A percentile compares a stretch with the other conserved stretches of the same genome.
Evolutionary conservation across 805 yeast genomes (phyloP).

Genomic region (Nakazawaea ambrosiae): DNA sequence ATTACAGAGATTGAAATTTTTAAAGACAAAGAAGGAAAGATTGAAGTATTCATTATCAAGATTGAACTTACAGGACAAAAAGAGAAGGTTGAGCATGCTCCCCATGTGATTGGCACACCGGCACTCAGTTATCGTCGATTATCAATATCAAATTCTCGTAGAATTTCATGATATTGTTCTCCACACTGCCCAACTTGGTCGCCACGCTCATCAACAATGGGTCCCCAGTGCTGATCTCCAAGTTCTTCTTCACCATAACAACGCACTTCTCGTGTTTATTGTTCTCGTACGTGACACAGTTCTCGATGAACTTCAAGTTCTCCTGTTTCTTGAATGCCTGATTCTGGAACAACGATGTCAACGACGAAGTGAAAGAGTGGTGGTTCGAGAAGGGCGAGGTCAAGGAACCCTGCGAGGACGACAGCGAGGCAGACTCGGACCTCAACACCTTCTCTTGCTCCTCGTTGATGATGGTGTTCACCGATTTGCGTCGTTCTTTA

Average conservation of each 20-base stretch:
- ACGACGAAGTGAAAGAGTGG: constrained; percentile 20
- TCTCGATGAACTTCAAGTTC: constrained; percentile 43
- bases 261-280: constrained; percentile 31
- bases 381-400: constrained; percentile 19
- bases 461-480: constrained; percentile 31
- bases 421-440: constrained; percentile 15
- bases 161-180: constrained; percentile 35
- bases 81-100: constrained; percentile 19
- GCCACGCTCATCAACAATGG: constrained; percentile 57
- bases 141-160: constrained; percentile 11
- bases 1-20: constrained; percentile 28
- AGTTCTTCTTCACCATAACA: constrained; percentile 53
- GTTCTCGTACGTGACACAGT: constrained; percentile 53
- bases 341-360: constrained; percentile 26
- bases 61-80: constrained; percentile 20
- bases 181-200: constrained; percentile 57
- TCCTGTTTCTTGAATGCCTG: constrained; percentile 19
- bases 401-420: constrained; percentile 2
- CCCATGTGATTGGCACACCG: too few relatives aligned
- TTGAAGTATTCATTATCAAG: constrained; percentile 31
- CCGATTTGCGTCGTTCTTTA: constrained; percentile 29
- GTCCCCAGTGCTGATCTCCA: constrained; percentile 59
- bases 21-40: constrained; percentile 37
- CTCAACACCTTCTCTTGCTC: constrained; percentile 20
- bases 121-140: too few relatives aligned